A percentile compares a stretch with the other conserved stretches of the same genome.
These are phyloP conservation scores for Rhodotorula graminis DNA, from an alignment of 768 basidiomycete species.

Conservation along the genomic window DNA sequence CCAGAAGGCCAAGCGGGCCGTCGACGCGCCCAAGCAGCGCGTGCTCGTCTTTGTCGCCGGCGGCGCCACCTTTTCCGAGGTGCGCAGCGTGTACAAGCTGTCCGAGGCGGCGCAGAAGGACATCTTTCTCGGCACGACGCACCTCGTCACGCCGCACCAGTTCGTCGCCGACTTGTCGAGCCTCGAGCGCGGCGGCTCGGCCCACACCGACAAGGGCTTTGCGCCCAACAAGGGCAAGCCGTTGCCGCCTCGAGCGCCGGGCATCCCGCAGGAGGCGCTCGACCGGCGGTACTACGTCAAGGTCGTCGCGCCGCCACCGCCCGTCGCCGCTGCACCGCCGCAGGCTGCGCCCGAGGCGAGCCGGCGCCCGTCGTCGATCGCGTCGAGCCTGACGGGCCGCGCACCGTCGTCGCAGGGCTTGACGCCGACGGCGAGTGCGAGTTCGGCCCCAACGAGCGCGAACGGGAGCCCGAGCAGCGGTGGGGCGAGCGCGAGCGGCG, in stretches of 20 bases:
- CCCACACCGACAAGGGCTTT: constrained; percentile 51
- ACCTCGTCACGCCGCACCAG: constrained; percentile 70
- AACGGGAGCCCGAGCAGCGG: not conserved
- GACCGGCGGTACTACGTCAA: constrained; percentile 27
- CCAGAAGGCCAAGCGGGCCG: constrained; percentile 45
- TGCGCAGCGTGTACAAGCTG: constrained; percentile 77
- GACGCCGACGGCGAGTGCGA: not conserved
- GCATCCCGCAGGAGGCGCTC: constrained; percentile 27
- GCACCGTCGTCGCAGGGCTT: not conserved
- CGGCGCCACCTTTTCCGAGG: constrained; percentile 93
- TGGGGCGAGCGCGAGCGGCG: constrained; percentile 6
- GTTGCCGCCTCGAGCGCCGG: constrained; percentile 6
- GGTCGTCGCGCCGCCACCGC: constrained; percentile 8
- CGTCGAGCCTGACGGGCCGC: not conserved
- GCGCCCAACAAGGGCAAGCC: constrained; percentile 21
- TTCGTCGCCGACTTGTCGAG: constrained; percentile 84
- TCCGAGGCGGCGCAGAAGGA: constrained; percentile 74
- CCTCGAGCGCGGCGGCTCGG: constrained; percentile 77
- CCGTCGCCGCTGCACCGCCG: not conserved
- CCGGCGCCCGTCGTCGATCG: not conserved
- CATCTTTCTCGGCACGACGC: constrained; percentile 89
- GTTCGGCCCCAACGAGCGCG: not conserved
- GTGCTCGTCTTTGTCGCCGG: constrained; percentile 87
- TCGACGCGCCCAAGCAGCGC: constrained; percentile 59
- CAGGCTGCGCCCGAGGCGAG: not conserved